phyloP scores from a whole-genome alignment of 2,329 filamentous ascomycete genomes.

The Metarhizium sp. region DNA sequence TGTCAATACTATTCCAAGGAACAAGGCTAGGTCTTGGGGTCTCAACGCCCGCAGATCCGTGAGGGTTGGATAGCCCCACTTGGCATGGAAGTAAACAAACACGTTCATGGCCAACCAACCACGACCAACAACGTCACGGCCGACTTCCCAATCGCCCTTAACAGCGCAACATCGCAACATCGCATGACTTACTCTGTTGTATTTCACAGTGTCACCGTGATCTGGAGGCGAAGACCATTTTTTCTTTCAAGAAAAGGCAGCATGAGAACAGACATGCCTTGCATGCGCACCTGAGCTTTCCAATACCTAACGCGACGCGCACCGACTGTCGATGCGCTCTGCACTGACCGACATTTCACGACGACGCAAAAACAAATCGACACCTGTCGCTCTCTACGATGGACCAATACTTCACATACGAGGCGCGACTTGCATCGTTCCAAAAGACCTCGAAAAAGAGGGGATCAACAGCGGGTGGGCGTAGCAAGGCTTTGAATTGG shows the following conservation, averaged over 20 bases:
- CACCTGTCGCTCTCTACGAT: slow-evolving; percentile 12
- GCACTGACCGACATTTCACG: neutral
- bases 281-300: neutral
- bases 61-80: slow-evolving; percentile 4
- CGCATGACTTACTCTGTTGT: neutral
- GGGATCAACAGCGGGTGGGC: slow-evolving; percentile 50
- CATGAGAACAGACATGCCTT: slow-evolving; percentile 1
- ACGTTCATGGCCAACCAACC: slow-evolving; percentile 9
- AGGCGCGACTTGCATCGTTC: slow-evolving; percentile 76
- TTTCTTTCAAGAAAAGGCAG: neutral
- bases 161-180: neutral
- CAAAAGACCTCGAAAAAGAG: slow-evolving; percentile 58
- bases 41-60: neutral
- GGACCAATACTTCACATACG: slow-evolving; percentile 48
- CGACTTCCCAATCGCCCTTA: neutral
- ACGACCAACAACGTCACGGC: neutral
- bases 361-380: slow-evolving; percentile 8
- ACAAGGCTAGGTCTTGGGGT: neutral
- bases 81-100: slow-evolving; percentile 23
- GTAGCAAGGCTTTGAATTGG: slow-evolving; percentile 58
- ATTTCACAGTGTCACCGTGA: neutral
- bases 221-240: neutral
- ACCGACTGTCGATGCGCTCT: slow-evolving; percentile 1
- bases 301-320: slow-evolving; percentile 7
- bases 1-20: no score